phyloP scores from a whole-genome alignment of 208 protist species.

The Trichomonas tenax region DNA sequence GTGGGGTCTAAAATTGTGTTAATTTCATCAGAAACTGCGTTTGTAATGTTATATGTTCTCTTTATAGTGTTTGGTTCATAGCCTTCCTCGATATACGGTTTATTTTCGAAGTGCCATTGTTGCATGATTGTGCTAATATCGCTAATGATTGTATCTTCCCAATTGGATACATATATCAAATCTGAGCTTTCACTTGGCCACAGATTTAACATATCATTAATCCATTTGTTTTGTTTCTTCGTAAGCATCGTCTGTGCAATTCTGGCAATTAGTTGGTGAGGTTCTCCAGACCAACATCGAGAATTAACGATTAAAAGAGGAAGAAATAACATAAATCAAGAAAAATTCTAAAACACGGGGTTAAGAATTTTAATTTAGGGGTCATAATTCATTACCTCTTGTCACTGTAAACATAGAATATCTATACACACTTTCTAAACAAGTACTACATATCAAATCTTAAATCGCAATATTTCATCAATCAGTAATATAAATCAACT shows the following conservation, averaged over 20 bases:
- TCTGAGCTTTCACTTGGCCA: background rate
- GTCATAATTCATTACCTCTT: no score
- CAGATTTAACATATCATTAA: background rate
- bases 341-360: no score
- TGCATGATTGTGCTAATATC: background rate
- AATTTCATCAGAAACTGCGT: background rate
- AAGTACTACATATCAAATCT: no score
- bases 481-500: no score
- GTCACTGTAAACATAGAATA: no score
- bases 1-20: background rate
- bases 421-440: no score
- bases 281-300: background rate
- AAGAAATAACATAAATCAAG: no score
- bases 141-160: background rate
- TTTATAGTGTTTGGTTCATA: background rate
- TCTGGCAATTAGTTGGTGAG: background rate
- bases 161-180: background rate
- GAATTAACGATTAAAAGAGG: no score
- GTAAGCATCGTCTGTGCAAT: background rate
- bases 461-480: no score
- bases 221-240: background rate
- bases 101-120: background rate
- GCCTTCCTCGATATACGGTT: background rate
- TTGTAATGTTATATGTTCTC: background rate
- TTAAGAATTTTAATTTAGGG: no score